phyloP scores from a whole-genome alignment of 148 eudicot species.

The Persicaria maculosa region DNA sequence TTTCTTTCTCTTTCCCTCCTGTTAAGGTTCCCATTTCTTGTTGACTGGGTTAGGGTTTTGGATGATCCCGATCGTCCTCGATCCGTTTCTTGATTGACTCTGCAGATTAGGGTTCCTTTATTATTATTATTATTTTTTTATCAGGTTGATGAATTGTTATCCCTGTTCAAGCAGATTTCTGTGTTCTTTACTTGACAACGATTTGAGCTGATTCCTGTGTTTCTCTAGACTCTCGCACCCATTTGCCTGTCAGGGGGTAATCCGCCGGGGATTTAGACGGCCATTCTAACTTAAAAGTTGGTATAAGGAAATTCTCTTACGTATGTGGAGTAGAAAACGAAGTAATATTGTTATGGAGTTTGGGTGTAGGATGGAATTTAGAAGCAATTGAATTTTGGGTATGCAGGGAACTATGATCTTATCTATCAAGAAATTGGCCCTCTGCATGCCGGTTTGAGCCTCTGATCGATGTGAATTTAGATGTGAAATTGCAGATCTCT shows the following conservation, averaged over 20 bases:
- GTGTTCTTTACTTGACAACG: background rate
- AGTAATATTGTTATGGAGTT: background rate
- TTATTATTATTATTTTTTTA: background rate
- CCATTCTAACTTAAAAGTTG: background rate
- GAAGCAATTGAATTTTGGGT: background rate
- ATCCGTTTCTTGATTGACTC: background rate
- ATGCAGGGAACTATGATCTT: background rate
- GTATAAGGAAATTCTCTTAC: background rate
- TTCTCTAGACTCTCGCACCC: background rate
- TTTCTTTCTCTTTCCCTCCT: background rate
- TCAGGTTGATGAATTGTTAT: background rate
- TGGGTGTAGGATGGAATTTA: background rate
- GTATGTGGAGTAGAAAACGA: background rate
- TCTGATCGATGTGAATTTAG: background rate
- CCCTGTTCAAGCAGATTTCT: background rate
- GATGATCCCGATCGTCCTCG: background rate
- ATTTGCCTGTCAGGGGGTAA: background rate
- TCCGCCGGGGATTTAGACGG: background rate
- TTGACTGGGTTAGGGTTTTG: slow-evolving; percentile 6
- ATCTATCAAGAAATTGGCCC: background rate
- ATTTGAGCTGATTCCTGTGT: background rate
- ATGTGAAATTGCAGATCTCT: background rate
- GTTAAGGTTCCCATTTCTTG: background rate
- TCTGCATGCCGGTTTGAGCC: background rate
- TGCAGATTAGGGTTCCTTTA: background rate